Base-by-base conservation (phyloP, 768 basidiomycete genomes). In the Tubosaeta brunneosetosa region DNA sequence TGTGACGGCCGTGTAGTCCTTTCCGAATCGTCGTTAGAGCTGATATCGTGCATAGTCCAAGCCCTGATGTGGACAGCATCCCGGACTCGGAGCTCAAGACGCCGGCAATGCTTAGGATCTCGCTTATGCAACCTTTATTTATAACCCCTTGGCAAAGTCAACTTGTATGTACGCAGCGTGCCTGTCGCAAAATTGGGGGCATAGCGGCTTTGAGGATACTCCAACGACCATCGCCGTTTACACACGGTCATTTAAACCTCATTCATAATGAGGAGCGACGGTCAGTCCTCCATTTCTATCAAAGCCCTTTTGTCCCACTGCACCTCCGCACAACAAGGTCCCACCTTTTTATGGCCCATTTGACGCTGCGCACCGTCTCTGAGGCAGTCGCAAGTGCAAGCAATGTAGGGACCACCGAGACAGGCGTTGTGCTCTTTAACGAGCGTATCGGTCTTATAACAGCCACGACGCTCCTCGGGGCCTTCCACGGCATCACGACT, bases 361-460 rank as follows among this genome's bases (percentile, higher is more conserved):
- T 10, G 50, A 54, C 41, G 34, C 47, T 36, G 40, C 51, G 34
- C 34, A 33, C 44, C 41, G 31, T 37, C 50, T 38, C 58, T 50
- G 44, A 42, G 45, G 43, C 50, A 38, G 47, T 46, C n/a, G 29
- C 50, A 33, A 64, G 55, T 40, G 41, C 44, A 22, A 54, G 52
- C 6, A 12, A n/a, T 43, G 25, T 46, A 41, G 47, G 43, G 7
- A 49, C 25, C 17, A 8, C 4, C 3, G 43, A 44, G 19, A 14
- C 42, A 6, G 37, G 17, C 27, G 12, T 36, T 5, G 27, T 26
- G 8, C 53, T 57, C 43, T 38, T 65, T 44, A 56, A 50, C n/a
- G 64, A 65, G 45, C 62, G 65, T 31, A 42, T 65, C 56, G 53
- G 57, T 34, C 47, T 65, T 52, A 62, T 65, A 26, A 52, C 64